phyloP scores from a whole-genome alignment of 371 early-diverging fungal species.

The Mycotypha africana region DNA sequence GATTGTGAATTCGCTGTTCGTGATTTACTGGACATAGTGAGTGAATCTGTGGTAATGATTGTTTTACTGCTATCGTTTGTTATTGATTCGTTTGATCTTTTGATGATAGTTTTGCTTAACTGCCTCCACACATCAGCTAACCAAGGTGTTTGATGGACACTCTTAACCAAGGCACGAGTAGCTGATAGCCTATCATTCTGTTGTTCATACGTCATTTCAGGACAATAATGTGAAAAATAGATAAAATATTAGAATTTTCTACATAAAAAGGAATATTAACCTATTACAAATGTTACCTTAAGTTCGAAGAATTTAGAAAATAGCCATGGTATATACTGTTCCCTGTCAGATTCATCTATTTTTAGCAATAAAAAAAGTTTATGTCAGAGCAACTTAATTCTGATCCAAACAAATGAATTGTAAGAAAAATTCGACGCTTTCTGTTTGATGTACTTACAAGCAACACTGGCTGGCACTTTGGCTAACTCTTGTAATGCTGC shows the following conservation, averaged over 20 bases:
- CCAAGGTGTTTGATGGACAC: constrained; percentile 37
- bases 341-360: constrained; percentile 29
- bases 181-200: too few species aligned
- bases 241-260: too few species aligned
- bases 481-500: constrained; percentile 72
- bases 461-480: constrained; percentile 47
- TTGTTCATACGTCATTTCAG: too few species aligned
- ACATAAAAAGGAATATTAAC: too few species aligned
- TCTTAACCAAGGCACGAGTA: constrained; percentile 25
- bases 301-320: constrained; percentile 31
- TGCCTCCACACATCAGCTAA: constrained; percentile 30
- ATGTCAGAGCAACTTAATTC: too few species aligned
- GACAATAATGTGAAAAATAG: too few species aligned
- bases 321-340: constrained; percentile 30
- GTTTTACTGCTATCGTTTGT: constrained; percentile 4
- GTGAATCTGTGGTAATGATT: constrained; percentile 21
- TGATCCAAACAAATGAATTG: too few species aligned
- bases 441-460: constrained; percentile 22
- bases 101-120: constrained; percentile 24
- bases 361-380: too few species aligned
- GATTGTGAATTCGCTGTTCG: constrained; percentile 30
- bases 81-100: constrained; percentile 14
- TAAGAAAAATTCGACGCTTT: background rate
- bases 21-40: constrained; percentile 16
- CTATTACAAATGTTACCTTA: constrained; percentile 19